A percentile compares a stretch with the other conserved stretches of the same genome.
Conservation (phyloP, 2,329 filamentous ascomycete genomes). For the Pyricularia grisea region DNA sequence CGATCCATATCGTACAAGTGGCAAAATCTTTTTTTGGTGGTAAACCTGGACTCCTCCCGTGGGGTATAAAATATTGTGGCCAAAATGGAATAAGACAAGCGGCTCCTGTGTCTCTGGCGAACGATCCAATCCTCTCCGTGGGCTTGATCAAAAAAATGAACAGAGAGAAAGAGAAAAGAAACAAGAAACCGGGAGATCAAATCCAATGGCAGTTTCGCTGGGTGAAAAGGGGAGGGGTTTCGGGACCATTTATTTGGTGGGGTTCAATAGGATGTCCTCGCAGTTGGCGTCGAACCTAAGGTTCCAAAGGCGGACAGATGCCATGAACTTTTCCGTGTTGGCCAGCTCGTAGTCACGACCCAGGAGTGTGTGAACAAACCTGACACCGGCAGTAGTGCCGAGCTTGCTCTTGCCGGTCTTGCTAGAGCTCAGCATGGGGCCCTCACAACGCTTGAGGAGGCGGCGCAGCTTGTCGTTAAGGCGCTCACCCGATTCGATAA, state of each 20-base stretch:
- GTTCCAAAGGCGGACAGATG: slow-evolving; percentile 77
- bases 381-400: slow-evolving; percentile 83
- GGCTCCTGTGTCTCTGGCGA: background rate
- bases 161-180: background rate
- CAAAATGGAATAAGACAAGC: background rate
- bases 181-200: background rate
- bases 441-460: slow-evolving; percentile 83
- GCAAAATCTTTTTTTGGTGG: background rate
- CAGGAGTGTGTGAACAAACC: slow-evolving; percentile 94
- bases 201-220: background rate
- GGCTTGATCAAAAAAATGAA: background rate
- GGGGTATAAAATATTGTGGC: background rate
- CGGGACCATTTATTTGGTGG: slow-evolving; percentile 35
- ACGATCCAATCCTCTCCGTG: background rate
- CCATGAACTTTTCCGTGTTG: slow-evolving; percentile 89
- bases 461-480: slow-evolving; percentile 77
- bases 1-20: background rate
- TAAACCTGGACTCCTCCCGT: background rate
- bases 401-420: slow-evolving; percentile 70
- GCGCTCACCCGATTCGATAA: slow-evolving; percentile 80
- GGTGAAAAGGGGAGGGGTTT: background rate
- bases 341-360: too few species aligned
- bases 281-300: slow-evolving; percentile 94
- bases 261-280: slow-evolving; percentile 69
- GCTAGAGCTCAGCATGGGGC: slow-evolving; percentile 83